A percentile compares a stretch with the other conserved stretches of the same genome.
phyloP scores from a whole-genome alignment of 768 basidiomycete genomes.

The Leucosporidium yakuticum region DNA sequence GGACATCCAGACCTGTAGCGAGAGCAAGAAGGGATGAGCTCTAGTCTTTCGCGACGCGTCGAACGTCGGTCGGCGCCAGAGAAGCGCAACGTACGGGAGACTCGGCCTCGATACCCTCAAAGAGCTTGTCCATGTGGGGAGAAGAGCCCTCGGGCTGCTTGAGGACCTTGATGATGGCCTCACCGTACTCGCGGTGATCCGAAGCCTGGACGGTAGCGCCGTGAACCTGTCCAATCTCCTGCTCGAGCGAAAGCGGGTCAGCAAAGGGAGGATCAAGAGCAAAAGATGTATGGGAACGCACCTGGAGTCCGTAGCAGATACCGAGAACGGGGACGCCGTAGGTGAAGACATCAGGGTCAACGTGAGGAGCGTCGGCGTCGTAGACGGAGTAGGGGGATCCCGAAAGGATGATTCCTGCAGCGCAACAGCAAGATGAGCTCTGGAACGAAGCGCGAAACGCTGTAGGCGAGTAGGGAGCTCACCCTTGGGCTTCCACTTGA shows the following conservation, averaged over 20 bases:
- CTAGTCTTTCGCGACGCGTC: too few species aligned
- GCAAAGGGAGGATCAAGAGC: background rate
- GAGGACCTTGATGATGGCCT: slow-evolving; percentile 69
- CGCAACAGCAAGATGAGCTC: background rate
- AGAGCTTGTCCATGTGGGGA: slow-evolving; percentile 58
- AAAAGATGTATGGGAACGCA: slow-evolving; percentile 42
- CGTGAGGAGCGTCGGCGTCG: slow-evolving; percentile 83
- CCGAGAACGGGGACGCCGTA: slow-evolving; percentile 87
- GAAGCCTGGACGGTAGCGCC: slow-evolving; percentile 78
- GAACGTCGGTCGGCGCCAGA: background rate
- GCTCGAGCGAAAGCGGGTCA: slow-evolving; percentile 9
- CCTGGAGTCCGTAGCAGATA: slow-evolving; percentile 96
- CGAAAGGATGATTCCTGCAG: slow-evolving; percentile 82
- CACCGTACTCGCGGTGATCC: slow-evolving; percentile 91
- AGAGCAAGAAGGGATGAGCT: background rate
- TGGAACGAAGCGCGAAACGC: background rate
- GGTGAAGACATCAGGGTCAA: slow-evolving; percentile 77
- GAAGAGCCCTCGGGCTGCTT: slow-evolving; percentile 43
- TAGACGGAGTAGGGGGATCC: slow-evolving; percentile 99
- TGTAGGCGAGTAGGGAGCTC: slow-evolving; percentile 2
- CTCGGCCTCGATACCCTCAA: slow-evolving; percentile 77
- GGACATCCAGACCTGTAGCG: slow-evolving; percentile 93
- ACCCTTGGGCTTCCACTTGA: slow-evolving; percentile 95
- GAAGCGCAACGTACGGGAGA: slow-evolving; percentile 59
- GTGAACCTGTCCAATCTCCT: slow-evolving; percentile 90